A percentile compares a stretch with the other conserved stretches of the same genome.
phyloP scores from a whole-genome alignment of 257 asterid genomes.

The Parsonsia alboflavescens region DNA sequence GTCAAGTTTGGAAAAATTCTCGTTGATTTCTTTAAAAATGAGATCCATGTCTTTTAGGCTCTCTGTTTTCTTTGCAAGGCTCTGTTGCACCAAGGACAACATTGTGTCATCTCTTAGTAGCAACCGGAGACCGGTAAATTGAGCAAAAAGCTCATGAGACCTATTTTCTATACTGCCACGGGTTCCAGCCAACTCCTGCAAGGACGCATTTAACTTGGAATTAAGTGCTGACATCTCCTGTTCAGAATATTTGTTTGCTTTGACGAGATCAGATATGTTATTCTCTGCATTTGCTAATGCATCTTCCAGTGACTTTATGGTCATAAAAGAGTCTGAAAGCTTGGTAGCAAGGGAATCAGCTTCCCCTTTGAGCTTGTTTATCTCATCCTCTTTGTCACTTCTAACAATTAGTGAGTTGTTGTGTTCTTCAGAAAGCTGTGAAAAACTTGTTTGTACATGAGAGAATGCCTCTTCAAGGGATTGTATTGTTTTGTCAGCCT shows the following conservation, averaged over 20 bases:
- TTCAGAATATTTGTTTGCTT: constrained; percentile 55
- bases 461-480: constrained; percentile 76
- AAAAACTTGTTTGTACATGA: constrained; percentile 48
- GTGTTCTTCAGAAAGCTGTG: constrained; percentile 60
- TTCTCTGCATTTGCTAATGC: constrained; percentile 49
- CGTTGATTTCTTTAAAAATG: constrained; percentile 52
- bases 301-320: constrained; percentile 61
- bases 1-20: constrained; percentile 45
- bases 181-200: constrained; percentile 63
- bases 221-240: constrained; percentile 53
- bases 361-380: constrained; percentile 59
- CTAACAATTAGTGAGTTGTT: constrained; percentile 35
- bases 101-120: constrained; percentile 60
- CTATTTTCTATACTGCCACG: constrained; percentile 47
- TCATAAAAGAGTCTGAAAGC: constrained; percentile 54
- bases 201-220: constrained; percentile 56
- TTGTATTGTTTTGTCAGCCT: constrained; percentile 55
- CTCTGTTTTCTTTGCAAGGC: constrained; percentile 50
- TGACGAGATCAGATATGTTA: constrained; percentile 43
- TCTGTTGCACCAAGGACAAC: constrained; percentile 39
- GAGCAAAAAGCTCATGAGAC: constrained; percentile 51
- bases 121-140: constrained; percentile 46
- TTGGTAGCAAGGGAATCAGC: constrained; percentile 47
- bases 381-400: constrained; percentile 59
- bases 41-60: constrained; percentile 52